Conservation (phyloP, 202 grass and related monocot species). For the Musa balbisiana region DNA sequence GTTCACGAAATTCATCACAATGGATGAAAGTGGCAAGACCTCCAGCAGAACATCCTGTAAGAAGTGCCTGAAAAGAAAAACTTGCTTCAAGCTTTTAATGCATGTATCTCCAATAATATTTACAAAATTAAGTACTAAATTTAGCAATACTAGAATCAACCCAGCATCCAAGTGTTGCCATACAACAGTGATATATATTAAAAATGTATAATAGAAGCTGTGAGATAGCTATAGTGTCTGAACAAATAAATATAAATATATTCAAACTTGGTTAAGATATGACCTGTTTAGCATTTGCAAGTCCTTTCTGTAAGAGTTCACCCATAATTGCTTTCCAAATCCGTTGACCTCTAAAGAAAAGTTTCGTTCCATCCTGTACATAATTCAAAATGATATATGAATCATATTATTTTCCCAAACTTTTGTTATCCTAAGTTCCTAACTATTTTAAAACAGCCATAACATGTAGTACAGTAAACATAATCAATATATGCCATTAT, state of each 20-base stretch:
- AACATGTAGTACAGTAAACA: neutral
- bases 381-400: neutral
- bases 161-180: neutral
- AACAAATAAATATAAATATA: neutral
- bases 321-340: constrained; percentile 78
- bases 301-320: constrained; percentile 59
- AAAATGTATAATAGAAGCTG: neutral
- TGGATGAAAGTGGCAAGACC: constrained; percentile 85
- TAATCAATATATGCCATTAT: neutral
- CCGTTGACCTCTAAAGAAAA: constrained; percentile 84
- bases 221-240: neutral
- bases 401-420: neutral
- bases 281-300: constrained; percentile 35
- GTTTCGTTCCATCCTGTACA: constrained; percentile 44
- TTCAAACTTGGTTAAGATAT: neutral
- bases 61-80: constrained; percentile 66
- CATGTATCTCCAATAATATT: too few species aligned
- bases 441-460: neutral
- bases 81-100: neutral
- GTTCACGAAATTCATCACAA: constrained; percentile 64
- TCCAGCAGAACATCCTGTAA: constrained; percentile 93
- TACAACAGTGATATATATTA: neutral
- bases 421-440: too few species aligned
- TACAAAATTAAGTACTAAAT: neutral
- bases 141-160: neutral